Evolutionary conservation across 805 yeast genomes (phyloP), one percentile per base, ranked within the genome.

Genomic region (Zygoascus bituminiphila): DNA sequence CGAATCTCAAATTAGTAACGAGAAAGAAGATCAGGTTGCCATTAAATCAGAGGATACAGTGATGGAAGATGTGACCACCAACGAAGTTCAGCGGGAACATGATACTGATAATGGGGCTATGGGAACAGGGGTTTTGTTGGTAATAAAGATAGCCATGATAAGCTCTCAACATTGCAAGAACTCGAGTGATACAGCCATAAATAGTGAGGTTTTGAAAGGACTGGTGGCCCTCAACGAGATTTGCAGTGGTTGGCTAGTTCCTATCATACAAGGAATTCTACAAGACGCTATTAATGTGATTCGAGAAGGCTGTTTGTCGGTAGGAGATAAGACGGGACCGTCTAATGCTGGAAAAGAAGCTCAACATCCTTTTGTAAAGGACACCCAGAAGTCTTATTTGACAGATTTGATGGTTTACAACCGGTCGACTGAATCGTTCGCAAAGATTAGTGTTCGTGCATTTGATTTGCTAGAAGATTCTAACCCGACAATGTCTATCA

Each of bases 381-480:
- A 15, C 33, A 29, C 33, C 4, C 33, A 29, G 33, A 29, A 7
- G 4, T 29, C 33, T 10, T 54, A 50, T 45, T 53, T 59, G 39
- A 45, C 45, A 2, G 58, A 62, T 45, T 54, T 68, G 23, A 54
- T 57, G 42, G 45, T 69, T 1, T 59, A 52, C 44, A 62, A 65
- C 26, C 60, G 55, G 47, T 48, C 59, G 2, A 51, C 55, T 8
- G 59, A 60, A 44, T 49, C 56, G 29, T 68, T 67, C 52, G 52
- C 61, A 10, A 73, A 69, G 26, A 67, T 76, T 49, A 65, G 59
- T 21, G 57, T 72, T 42, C 70, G 75, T 51, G 67, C 78, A 10
- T 78, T 79, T 61, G 86, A 80, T 54, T 57, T 79, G 54, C 68
- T 80, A 41, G 84, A 79, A 56, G 84, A 80, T 47, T 66, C 81